These are phyloP conservation scores for Leccinum imitatum DNA, from an alignment of 768 basidiomycete species.

Conservation along the genomic window DNA sequence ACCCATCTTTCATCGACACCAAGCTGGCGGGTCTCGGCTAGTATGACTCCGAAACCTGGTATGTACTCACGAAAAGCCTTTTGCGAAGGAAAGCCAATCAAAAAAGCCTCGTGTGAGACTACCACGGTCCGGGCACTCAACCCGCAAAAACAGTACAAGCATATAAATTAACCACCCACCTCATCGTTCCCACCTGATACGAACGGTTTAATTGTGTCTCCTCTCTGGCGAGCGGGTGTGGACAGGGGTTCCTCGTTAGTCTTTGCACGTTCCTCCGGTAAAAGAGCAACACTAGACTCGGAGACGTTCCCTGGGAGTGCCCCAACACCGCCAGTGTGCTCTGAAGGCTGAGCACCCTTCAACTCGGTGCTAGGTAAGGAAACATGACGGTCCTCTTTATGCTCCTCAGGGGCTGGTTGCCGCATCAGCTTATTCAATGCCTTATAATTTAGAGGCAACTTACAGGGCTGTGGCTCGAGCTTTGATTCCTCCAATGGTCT, in stretches of 20 bases:
- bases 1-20: not conserved
- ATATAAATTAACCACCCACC: slow-evolving; percentile 10
- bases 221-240: slow-evolving; percentile 14
- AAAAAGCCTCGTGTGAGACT: not conserved
- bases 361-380: slow-evolving; percentile 39
- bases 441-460: not conserved
- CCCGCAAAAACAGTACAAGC: not conserved
- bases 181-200: slow-evolving; percentile 1
- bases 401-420: slow-evolving; percentile 7
- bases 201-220: slow-evolving; percentile 16
- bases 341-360: slow-evolving; percentile 32
- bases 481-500: not conserved
- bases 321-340: slow-evolving; percentile 43
- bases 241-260: slow-evolving; percentile 1
- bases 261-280: slow-evolving; percentile 46
- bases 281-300: slow-evolving; percentile 46
- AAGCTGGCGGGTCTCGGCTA: not conserved
- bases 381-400: not conserved
- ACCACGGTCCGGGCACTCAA: not conserved
- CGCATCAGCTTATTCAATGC: slow-evolving; percentile 6
- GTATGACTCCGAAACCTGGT: not conserved
- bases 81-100: slow-evolving; percentile 1
- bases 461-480: slow-evolving; percentile 12
- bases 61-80: not conserved
- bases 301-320: slow-evolving; percentile 46